A percentile compares a stretch with the other conserved stretches of the same genome.
phyloP scores from a whole-genome alignment of 148 eudicot species.

The Vaccinium myrtillus region DNA sequence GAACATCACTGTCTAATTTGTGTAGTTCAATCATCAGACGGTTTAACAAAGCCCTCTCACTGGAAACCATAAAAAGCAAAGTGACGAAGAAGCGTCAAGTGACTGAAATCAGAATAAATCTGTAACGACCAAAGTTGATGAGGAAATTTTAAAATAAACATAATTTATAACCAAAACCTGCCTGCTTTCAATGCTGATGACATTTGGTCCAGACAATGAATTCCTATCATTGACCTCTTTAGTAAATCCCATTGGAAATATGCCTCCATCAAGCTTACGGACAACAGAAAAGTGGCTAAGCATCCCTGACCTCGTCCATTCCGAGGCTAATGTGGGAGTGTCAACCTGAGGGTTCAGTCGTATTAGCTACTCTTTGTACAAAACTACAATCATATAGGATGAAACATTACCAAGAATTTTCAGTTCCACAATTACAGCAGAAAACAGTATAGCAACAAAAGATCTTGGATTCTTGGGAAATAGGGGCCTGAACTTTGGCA shows the following conservation, averaged over 20 bases:
- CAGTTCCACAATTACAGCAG: constrained; percentile 2
- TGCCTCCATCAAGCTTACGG: constrained; percentile 86
- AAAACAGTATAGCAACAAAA: constrained; percentile 8
- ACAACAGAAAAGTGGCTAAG: constrained; percentile 88
- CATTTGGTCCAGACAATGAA: constrained; percentile 59
- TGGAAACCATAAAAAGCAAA: constrained; percentile 31
- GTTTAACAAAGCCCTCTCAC: constrained; percentile 86
- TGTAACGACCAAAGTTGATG: constrained; percentile 1
- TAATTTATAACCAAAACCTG: constrained; percentile 22
- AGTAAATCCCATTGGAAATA: constrained; percentile 76
- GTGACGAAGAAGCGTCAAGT: background rate
- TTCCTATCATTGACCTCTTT: constrained; percentile 70
- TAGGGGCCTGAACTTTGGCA: background rate
- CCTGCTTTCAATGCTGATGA: constrained; percentile 78
- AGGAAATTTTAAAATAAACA: constrained; percentile 1
- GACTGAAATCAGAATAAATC: background rate
- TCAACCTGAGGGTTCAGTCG: constrained; percentile 65
- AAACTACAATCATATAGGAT: background rate
- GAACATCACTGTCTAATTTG: constrained; percentile 90
- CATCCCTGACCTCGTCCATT: constrained; percentile 77
- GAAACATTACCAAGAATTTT: background rate
- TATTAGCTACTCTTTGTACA: constrained; percentile 1
- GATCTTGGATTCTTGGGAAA: background rate
- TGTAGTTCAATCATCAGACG: constrained; percentile 84
- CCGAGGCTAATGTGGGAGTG: constrained; percentile 73